phyloP scores from a whole-genome alignment of 2,329 filamentous ascomycete species.

The Ophiostoma montium region DNA sequence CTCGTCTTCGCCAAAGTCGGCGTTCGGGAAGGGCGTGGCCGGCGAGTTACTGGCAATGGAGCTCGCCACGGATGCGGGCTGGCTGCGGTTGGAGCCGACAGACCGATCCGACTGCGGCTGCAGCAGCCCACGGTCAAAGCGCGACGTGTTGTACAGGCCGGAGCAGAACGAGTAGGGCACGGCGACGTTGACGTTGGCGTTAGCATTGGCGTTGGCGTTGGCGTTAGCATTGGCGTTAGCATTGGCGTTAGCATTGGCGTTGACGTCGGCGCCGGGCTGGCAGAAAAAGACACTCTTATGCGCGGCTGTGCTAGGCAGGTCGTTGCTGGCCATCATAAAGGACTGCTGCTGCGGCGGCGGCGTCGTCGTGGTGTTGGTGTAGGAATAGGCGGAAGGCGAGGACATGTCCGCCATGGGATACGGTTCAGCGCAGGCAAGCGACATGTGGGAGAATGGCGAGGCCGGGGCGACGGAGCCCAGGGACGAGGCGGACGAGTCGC shows the following conservation, averaged over 20 bases:
- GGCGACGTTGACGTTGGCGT: no score
- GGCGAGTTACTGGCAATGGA: slow-evolving; percentile 45
- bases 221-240: slow-evolving; percentile 13
- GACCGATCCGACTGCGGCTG: slow-evolving; percentile 30
- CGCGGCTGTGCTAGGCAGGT: slow-evolving; percentile 24
- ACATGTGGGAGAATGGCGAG: slow-evolving; percentile 42
- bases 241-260: slow-evolving; percentile 1
- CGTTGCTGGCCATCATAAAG: slow-evolving; percentile 17
- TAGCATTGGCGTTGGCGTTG: slow-evolving; percentile 24
- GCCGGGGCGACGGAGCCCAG: slow-evolving; percentile 45
- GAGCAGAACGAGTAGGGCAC: no score
- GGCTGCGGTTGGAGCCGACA: slow-evolving; percentile 26
- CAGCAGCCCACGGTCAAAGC: no score
- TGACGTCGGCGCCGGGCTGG: slow-evolving; percentile 18
- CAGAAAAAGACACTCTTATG: slow-evolving; percentile 23
- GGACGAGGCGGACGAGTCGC: slow-evolving; percentile 48
- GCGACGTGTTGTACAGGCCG: no score
- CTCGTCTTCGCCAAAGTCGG: slow-evolving; percentile 30
- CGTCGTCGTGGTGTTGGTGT: slow-evolving; percentile 32
- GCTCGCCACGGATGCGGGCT: slow-evolving; percentile 42
- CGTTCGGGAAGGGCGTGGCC: slow-evolving; percentile 39
- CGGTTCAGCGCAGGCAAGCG: no score
- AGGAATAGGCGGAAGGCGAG: no score
- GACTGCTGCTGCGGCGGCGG: no score
- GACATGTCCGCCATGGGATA: no score